Evolutionary conservation across 148 eudicot species (phyloP).

Genomic region (Fagopyrum homotropicum): DNA sequence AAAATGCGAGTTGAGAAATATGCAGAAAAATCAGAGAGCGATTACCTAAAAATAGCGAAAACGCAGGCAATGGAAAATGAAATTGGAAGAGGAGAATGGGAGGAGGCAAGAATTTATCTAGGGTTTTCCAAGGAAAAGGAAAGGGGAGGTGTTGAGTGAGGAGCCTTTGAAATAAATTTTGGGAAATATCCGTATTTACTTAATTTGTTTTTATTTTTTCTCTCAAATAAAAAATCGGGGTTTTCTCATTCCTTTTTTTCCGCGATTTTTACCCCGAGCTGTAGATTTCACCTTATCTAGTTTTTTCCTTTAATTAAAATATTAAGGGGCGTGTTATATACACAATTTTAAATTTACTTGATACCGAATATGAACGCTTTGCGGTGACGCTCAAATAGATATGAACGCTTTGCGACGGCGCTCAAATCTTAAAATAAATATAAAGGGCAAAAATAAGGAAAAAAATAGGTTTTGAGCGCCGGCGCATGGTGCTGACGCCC

Average conservation of each 20-base stretch:
- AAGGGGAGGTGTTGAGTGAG: conserved; percentile 4
- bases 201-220: not conserved
- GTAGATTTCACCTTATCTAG: too few species aligned
- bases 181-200: not conserved
- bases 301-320: not conserved
- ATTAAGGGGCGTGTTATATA: too few species aligned
- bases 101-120: conserved; percentile 4
- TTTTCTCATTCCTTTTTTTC: not conserved
- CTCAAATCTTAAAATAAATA: too few species aligned
- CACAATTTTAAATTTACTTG: too few species aligned
- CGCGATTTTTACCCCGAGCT: not conserved
- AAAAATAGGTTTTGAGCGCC: too few species aligned
- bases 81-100: not conserved
- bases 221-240: not conserved
- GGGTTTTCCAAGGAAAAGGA: conserved; percentile 8
- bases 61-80: not conserved
- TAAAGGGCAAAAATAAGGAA: too few species aligned
- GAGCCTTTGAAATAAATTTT: not conserved
- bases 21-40: conserved; percentile 10
- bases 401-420: too few species aligned
- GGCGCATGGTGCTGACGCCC: too few species aligned
- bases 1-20: conserved; percentile 3
- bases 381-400: too few species aligned
- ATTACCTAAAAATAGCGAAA: conserved; percentile 13
- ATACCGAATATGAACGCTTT: too few species aligned